Base-by-base conservation (phyloP, 179 eudicot genomes). In the Camellia oleifera region DNA sequence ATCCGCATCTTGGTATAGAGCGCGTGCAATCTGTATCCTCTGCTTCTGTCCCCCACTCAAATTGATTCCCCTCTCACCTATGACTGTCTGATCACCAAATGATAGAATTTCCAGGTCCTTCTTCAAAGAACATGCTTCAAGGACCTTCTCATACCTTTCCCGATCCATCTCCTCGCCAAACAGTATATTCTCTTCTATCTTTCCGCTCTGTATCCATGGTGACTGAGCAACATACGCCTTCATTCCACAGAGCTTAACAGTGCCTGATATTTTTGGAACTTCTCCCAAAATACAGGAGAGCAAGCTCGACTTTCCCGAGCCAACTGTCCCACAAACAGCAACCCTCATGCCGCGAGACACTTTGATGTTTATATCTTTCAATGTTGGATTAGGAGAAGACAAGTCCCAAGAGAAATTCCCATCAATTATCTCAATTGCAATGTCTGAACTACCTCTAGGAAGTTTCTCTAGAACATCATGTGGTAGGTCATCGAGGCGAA, bases 281-380 rank as follows among this genome's bases (percentile, higher is more conserved):
- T 94, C 98, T 56, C 98, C 97, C 17, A 94, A 72, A 2, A 94
- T 85, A 70, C 97, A 88, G 6, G 98, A 92, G 0, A 94, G 91
- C 82, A 94, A 83, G 79, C 89, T 91, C 11, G 98, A 92, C 81
- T 92, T 94, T 11, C 98, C 97, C 10, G 97, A 89, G 62, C 97
- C 98, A 76, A 92, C 95, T 4, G 91, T 84, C n/a, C 96, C 96
- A 83, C 98, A 92, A 44, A 94, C 69, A 32, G 97, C 98, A 20
- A 94, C 89, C 73, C 81, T 89, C 91, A 84, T 88, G 20, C 95
- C 97, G 80, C 78, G 92, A 18, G 71, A 57, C 60, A 91, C 86
- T 72, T 53, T 82, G 5, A 92, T 65, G 80, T 85, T 92, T 56
- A 94, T 83, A 77, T 91, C 90, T 85, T 78, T 89, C 77, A 94